A percentile compares a stretch with the other conserved stretches of the same genome.
These are phyloP conservation scores for Boletus rufocinnamomeus DNA, from an alignment of 768 basidiomycete species.

Conservation along the genomic window DNA sequence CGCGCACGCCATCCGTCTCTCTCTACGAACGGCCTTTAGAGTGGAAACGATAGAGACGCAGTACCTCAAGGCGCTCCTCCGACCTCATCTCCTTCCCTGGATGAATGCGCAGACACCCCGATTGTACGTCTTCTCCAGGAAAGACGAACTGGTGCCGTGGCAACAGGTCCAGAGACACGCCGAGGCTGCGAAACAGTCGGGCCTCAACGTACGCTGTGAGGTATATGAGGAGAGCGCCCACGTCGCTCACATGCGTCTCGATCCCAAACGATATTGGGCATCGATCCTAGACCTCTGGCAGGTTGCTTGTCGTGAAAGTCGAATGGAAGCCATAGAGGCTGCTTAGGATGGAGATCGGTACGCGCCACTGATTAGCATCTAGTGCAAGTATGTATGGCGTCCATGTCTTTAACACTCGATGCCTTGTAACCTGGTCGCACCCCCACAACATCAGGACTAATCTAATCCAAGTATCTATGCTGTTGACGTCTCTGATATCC, in stretches of 20 bases:
- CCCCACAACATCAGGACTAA: no score
- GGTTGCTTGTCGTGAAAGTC: conserved; percentile 10
- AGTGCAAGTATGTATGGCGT: neutral
- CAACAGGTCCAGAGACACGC: conserved; percentile 30
- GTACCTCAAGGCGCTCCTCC: conserved; percentile 17
- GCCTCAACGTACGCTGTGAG: conserved; percentile 31
- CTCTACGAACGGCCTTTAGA: conserved; percentile 18
- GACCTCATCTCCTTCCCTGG: conserved; percentile 36
- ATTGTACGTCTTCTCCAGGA: conserved; percentile 38
- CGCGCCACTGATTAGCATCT: neutral
- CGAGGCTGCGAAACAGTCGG: conserved; percentile 22
- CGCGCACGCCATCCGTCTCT: conserved; percentile 15
- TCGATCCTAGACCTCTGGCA: conserved; percentile 27
- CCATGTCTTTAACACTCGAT: neutral
- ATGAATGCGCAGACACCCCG: conserved; percentile 33
- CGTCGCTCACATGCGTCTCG: conserved; percentile 36
- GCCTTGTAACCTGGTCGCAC: neutral
- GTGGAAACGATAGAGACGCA: conserved; percentile 9
- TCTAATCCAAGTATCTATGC: neutral
- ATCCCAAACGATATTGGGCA: conserved; percentile 33
- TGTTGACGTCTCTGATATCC: neutral
- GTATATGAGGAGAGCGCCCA: conserved; percentile 38
- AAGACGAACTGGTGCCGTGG: conserved; percentile 35
- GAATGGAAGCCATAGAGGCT: neutral
- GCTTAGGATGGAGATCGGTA: neutral